A percentile compares a stretch with the other conserved stretches of the same genome.
Evolutionary conservation across 2,329 filamentous ascomycete genomes (phyloP).

Genomic region (Pseudonectria buxi): DNA sequence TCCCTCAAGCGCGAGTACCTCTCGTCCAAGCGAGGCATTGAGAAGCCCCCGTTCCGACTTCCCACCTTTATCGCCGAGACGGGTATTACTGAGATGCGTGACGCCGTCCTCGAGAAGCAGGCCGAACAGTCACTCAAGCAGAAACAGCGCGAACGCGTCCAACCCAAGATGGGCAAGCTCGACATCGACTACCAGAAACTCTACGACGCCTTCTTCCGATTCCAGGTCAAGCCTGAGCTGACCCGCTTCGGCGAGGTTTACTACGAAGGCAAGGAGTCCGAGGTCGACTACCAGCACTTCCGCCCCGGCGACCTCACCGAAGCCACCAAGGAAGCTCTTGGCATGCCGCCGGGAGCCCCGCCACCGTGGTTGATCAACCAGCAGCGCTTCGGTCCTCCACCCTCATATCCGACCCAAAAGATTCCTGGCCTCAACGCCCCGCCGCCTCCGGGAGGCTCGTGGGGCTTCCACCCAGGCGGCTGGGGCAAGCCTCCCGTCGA

Average conservation of each 20-base stretch:
- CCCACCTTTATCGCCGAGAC: constrained; percentile 97
- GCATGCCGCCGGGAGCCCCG: constrained; percentile 86
- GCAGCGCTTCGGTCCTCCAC: constrained; percentile 86
- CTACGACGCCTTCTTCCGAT: constrained; percentile 96
- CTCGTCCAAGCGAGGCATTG: constrained; percentile 92
- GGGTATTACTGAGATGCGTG: constrained; percentile 95
- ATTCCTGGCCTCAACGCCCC: constrained; percentile 92
- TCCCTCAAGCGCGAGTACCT: constrained; percentile 94
- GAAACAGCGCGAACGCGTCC: constrained; percentile 88
- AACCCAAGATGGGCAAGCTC: constrained; percentile 92
- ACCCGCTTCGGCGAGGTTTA: constrained; percentile 98
- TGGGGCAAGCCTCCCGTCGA: constrained; percentile 96
- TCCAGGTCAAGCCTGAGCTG: constrained; percentile 90
- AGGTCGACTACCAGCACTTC: constrained; percentile 87
- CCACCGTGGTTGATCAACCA: constrained; percentile 97
- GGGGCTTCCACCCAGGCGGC: constrained; percentile 92
- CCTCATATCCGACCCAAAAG: constrained; percentile 91
- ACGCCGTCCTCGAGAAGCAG: constrained; percentile 92
- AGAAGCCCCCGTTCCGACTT: constrained; percentile 87
- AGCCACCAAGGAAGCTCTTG: constrained; percentile 82
- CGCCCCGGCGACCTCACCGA: constrained; percentile 87
- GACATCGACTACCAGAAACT: constrained; percentile 98
- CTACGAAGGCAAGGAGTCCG: constrained; percentile 97
- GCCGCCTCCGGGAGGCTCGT: constrained; percentile 78
- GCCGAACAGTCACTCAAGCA: constrained; percentile 87